These are phyloP conservation scores for Curvularia spicifera DNA, from an alignment of 2,329 filamentous ascomycete genomes.

Conservation along the genomic window DNA sequence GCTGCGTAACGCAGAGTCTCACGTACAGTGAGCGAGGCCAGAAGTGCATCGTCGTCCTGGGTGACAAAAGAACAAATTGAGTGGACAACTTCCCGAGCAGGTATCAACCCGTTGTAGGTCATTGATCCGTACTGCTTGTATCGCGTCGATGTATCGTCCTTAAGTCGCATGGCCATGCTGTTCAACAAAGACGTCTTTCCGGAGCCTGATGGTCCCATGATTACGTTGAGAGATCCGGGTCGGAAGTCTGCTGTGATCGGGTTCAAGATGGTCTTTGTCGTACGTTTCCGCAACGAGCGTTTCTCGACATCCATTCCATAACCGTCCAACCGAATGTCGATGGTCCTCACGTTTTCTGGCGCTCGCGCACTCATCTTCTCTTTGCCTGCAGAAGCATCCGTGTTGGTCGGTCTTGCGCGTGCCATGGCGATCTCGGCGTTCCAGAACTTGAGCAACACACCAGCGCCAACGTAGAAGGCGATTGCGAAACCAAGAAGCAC, in stretches of 20 bases:
- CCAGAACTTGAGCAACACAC: constrained; percentile 67
- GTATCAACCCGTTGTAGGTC: constrained; percentile 72
- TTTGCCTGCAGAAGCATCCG: constrained; percentile 71
- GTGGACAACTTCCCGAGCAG: constrained; percentile 71
- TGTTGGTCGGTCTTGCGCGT: constrained; percentile 60
- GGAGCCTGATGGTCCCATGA: constrained; percentile 80
- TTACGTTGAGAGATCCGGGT: constrained; percentile 73
- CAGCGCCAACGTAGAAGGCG: constrained; percentile 68
- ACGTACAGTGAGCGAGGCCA: constrained; percentile 76
- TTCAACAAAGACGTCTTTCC: constrained; percentile 79
- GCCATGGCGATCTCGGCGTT: constrained; percentile 74
- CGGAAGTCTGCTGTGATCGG: constrained; percentile 71
- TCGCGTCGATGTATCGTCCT: constrained; percentile 65
- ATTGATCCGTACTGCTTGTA: constrained; percentile 69
- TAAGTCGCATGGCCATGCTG: constrained; percentile 71
- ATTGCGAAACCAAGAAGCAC: constrained; percentile 66
- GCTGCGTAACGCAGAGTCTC: constrained; percentile 74
- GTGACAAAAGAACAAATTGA: constrained; percentile 79
- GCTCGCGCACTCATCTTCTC: constrained; percentile 68
- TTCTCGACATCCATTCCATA: constrained; percentile 72
- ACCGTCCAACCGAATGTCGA: constrained; percentile 68
- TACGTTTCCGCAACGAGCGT: constrained; percentile 60
- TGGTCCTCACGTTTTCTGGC: constrained; percentile 62
- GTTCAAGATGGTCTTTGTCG: constrained; percentile 63
- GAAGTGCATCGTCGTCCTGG: constrained; percentile 76